Evolutionary conservation across 192 early-diverging fungal species (phyloP).

Genomic region (Coemansia sp.): DNA sequence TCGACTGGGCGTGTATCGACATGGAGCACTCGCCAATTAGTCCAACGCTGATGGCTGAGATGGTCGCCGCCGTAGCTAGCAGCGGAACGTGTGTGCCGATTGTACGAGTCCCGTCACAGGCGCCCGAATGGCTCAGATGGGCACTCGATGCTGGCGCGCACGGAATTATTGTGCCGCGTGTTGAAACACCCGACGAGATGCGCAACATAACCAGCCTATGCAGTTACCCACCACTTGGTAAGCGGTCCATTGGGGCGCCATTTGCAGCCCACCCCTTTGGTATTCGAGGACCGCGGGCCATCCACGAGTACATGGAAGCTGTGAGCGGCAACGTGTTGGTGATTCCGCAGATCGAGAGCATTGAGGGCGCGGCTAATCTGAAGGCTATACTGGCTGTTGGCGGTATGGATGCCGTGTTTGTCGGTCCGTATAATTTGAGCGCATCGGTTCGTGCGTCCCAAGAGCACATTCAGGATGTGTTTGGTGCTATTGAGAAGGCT

Average conservation of each 20-base stretch:
- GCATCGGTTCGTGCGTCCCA: slow-evolving; percentile 29
- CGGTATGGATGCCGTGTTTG: slow-evolving; percentile 49
- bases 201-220: slow-evolving; percentile 25
- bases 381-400: slow-evolving; percentile 27
- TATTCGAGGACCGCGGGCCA: slow-evolving; percentile 31
- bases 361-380: slow-evolving; percentile 42
- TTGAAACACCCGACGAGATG: slow-evolving; percentile 50
- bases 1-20: slow-evolving; percentile 57
- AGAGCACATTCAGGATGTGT: slow-evolving; percentile 33
- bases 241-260: slow-evolving; percentile 43
- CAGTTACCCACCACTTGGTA: slow-evolving; percentile 42
- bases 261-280: slow-evolving; percentile 41
- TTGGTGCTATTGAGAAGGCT: slow-evolving; percentile 24
- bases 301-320: slow-evolving; percentile 34
- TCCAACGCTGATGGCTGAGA: slow-evolving; percentile 53
- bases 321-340: slow-evolving; percentile 41
- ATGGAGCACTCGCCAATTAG: slow-evolving; percentile 53
- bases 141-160: slow-evolving; percentile 53
- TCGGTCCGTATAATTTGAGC: slow-evolving; percentile 38
- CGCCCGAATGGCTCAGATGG: slow-evolving; percentile 53
- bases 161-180: slow-evolving; percentile 48
- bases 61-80: slow-evolving; percentile 53
- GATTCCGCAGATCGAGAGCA: slow-evolving; percentile 54
- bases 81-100: slow-evolving; percentile 50
- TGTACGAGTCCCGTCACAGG: slow-evolving; percentile 52